Base-by-base conservation (phyloP, 2,329 filamentous ascomycete genomes). In the Xylariaceae sp. region DNA sequence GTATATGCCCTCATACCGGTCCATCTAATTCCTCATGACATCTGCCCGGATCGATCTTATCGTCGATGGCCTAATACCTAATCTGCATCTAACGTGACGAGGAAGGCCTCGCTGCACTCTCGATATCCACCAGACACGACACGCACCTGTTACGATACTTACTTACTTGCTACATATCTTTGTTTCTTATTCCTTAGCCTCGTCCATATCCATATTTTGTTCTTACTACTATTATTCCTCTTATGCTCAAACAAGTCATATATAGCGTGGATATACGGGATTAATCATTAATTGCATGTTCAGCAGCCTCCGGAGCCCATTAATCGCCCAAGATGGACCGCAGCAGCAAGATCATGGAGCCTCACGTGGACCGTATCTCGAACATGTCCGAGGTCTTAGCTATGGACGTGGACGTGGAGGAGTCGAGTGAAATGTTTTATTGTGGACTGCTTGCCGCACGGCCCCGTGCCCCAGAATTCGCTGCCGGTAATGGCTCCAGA, bases 321-420 rank as follows among this genome's bases (percentile, higher is more conserved):
- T 23, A 44, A 47, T 18, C 18, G 50, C 47, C 44, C 56, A 17
- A 62, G 48, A 67, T 65, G 59, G 62, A 61, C 42, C 54, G 55
- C 65, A 58, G 48, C 52, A 64, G 64, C 62, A 63, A 61, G 39
- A 51, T 53, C 53, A 58, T 64, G 57, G 67, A 71, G 58, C 66
- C 64, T 62, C 57, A 68, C 63, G 52, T 62, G 23, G 61, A 63
- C 44, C 72, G 70, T 66, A 73, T 72, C 53, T 77, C 76, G 67
- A 84, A 79, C 70, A 73, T 85, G 15, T 80, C 82, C 2, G 83
- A 85, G 70, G 65, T 83, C 45, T 73, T 85, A n/a, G 82, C 77
- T 5, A 76, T 74, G 60, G 81, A 85, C 62, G 72, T 42, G 37
- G 37, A 85, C 23, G 23, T 30, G 51, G 78, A 82, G 66, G 66